Conservation (phyloP, 768 basidiomycete species). For the Kwoniella heveanensis region DNA sequence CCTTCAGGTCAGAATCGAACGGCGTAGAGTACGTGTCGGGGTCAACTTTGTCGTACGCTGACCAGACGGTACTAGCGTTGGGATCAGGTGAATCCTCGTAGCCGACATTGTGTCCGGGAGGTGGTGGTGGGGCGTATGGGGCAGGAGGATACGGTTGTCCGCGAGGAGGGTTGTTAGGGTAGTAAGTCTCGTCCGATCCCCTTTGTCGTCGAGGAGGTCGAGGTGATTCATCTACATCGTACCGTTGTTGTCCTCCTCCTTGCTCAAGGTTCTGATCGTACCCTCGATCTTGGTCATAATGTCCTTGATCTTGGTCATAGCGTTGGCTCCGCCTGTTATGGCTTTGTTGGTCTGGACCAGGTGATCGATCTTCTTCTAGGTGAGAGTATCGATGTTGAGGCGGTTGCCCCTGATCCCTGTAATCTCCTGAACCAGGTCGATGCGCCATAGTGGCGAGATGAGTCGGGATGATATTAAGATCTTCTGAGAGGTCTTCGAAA, state of each 20-base stretch:
- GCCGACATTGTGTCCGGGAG: conserved; percentile 23
- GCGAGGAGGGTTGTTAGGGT: neutral
- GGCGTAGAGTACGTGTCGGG: conserved; percentile 12
- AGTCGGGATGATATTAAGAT: neutral
- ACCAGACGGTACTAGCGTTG: conserved; percentile 25
- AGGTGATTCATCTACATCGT: conserved; percentile 1
- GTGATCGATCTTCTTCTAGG: conserved; percentile 15
- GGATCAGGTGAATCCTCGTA: conserved; percentile 25
- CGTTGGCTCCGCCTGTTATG: neutral
- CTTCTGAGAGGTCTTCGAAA: neutral
- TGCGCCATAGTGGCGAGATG: conserved; percentile 15
- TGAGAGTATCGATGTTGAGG: conserved; percentile 22
- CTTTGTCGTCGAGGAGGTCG: neutral
- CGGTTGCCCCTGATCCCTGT: conserved; percentile 5
- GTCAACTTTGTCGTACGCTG: conserved; percentile 26
- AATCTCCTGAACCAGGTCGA: conserved; percentile 22
- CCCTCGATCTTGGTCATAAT: neutral
- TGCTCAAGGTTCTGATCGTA: conserved; percentile 1
- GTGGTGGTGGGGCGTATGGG: neutral
- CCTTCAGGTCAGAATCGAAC: conserved; percentile 7
- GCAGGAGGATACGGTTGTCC: conserved; percentile 7
- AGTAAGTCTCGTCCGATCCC: neutral
- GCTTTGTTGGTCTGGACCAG: neutral
- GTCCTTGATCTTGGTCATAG: conserved; percentile 5
- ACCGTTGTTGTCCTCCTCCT: neutral